Evolutionary conservation across 768 basidiomycete species (phyloP).

Genomic region (Myochromella boudieri): DNA sequence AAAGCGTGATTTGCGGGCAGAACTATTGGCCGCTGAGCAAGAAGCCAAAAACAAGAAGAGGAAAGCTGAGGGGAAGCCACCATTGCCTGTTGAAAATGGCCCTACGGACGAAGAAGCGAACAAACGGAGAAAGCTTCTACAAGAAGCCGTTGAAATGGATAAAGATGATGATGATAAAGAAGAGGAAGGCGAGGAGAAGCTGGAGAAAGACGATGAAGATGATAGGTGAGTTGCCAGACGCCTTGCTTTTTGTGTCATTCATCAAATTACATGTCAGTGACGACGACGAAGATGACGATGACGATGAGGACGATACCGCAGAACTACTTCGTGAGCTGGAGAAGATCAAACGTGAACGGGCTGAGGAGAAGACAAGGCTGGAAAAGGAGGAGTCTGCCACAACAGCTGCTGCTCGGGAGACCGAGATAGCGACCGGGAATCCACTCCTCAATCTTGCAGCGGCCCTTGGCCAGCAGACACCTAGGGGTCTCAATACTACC

Average conservation of each 20-base stretch:
- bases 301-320: constrained; percentile 90
- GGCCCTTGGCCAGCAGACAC: constrained; percentile 74
- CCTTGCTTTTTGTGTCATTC: not conserved
- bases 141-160: constrained; percentile 85
- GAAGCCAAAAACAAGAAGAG: constrained; percentile 88
- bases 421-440: constrained; percentile 83
- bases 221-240: constrained; percentile 36
- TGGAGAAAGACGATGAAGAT: constrained; percentile 32
- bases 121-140: constrained; percentile 85
- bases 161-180: constrained; percentile 86
- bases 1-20: constrained; percentile 77
- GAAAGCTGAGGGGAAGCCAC: constrained; percentile 78
- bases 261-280: constrained; percentile 33
- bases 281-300: constrained; percentile 49
- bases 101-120: constrained; percentile 58
- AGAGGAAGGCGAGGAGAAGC: constrained; percentile 41
- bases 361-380: constrained; percentile 84
- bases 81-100: constrained; percentile 43
- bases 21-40: constrained; percentile 83
- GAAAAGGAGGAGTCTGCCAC: constrained; percentile 74
- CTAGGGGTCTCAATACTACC: constrained; percentile 67
- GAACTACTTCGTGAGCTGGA: constrained; percentile 96
- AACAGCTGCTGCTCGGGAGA: constrained; percentile 64
- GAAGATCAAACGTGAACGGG: constrained; percentile 95
- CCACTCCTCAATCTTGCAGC: constrained; percentile 90